Evolutionary conservation across 441 rosid species (phyloP).

Genomic region (Capsella rubella): DNA sequence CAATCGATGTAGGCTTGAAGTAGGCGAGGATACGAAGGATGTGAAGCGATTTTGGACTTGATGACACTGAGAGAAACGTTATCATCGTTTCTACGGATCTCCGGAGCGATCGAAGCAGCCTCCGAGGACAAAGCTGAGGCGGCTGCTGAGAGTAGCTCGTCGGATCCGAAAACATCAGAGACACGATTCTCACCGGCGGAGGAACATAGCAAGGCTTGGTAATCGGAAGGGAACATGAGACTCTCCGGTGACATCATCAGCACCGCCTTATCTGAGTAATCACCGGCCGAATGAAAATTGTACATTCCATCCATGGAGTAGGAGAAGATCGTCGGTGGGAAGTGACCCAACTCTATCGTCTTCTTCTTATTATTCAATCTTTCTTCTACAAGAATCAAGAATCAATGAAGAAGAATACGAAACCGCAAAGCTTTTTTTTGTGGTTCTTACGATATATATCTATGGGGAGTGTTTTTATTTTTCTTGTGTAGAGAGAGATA

Average conservation of each 20-base stretch:
- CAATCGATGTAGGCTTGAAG: conserved; percentile 90
- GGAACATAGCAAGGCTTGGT: conserved; percentile 54
- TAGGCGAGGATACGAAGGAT: conserved; percentile 85
- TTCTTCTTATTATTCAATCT: not conserved
- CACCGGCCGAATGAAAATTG: conserved; percentile 66
- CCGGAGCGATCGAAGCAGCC: conserved; percentile 64
- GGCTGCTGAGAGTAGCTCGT: conserved; percentile 69
- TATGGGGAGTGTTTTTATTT: conserved; percentile 7
- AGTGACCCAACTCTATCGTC: not conserved
- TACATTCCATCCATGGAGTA: conserved; percentile 79
- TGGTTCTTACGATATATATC: conserved; percentile 12
- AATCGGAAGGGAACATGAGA: conserved; percentile 64
- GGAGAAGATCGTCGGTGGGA: conserved; percentile 5
- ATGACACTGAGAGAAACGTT: conserved; percentile 49
- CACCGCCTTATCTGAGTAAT: conserved; percentile 63
- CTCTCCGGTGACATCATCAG: conserved; percentile 73
- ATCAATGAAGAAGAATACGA: conserved; percentile 7
- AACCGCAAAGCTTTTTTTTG: conserved; percentile 16
- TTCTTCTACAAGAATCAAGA: not conserved
- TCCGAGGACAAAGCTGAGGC: conserved; percentile 69
- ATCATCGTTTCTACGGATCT: conserved; percentile 49
- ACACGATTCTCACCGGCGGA: conserved; percentile 49
- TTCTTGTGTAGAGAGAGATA: conserved; percentile 16
- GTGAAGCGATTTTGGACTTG: conserved; percentile 84
- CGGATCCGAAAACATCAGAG: conserved; percentile 61